phyloP scores from a whole-genome alignment of 2,329 filamentous ascomycete genomes.

The Aspergillus clavatus region DNA sequence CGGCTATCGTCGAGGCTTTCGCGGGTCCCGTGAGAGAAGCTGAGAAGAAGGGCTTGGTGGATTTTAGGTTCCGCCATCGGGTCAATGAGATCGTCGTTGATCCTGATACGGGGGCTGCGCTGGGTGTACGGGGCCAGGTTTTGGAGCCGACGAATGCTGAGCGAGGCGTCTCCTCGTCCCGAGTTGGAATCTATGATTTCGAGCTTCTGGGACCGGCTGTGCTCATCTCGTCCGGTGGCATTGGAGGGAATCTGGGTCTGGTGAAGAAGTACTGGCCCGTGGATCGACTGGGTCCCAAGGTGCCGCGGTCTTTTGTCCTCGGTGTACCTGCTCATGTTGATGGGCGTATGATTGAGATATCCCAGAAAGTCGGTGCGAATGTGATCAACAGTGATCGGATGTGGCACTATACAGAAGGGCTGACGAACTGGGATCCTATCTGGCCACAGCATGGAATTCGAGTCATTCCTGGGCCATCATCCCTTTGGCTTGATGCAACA shows the following conservation, averaged over 20 bases:
- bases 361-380: constrained; percentile 49
- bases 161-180: constrained; percentile 50
- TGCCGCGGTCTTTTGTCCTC: constrained; percentile 54
- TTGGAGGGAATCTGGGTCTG: constrained; percentile 58
- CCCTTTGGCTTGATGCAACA: constrained; percentile 47
- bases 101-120: constrained; percentile 45
- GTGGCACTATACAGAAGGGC: constrained; percentile 63
- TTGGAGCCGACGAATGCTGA: constrained; percentile 48
- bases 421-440: constrained; percentile 59
- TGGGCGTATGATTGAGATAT: constrained; percentile 57
- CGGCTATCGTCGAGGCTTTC: constrained; percentile 56
- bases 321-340: constrained; percentile 63
- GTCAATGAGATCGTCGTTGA: constrained; percentile 56
- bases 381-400: constrained; percentile 59
- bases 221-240: constrained; percentile 55
- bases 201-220: constrained; percentile 52
- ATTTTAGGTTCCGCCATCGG: constrained; percentile 53
- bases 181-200: constrained; percentile 47
- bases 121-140: constrained; percentile 52
- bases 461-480: constrained; percentile 51
- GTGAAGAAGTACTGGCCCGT: constrained; percentile 56
- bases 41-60: constrained; percentile 49
- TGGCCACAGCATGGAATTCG: constrained; percentile 60
- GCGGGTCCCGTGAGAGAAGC: constrained; percentile 52
- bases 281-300: constrained; percentile 52